phyloP scores from a whole-genome alignment of 2,329 filamentous ascomycete species.

The Neonectria neomacrospora region DNA sequence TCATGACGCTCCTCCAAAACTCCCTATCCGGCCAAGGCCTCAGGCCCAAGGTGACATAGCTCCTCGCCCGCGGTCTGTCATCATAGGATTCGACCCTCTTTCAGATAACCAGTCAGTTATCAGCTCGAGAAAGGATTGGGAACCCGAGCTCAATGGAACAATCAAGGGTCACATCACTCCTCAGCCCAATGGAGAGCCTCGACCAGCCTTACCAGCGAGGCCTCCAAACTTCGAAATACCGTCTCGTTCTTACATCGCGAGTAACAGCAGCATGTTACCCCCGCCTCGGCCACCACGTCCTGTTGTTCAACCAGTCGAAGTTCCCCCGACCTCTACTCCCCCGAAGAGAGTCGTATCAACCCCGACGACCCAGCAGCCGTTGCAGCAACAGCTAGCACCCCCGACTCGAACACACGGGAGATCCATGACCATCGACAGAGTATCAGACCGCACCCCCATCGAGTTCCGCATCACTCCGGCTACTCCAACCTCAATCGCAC shows the following conservation, averaged over 20 bases:
- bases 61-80: constrained; percentile 36
- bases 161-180: constrained; percentile 52
- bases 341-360: constrained; percentile 48
- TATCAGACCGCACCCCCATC: constrained; percentile 39
- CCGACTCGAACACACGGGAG: constrained; percentile 47
- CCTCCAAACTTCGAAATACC: constrained; percentile 50
- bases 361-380: constrained; percentile 43
- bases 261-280: constrained; percentile 37
- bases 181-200: constrained; percentile 56
- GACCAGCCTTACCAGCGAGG: constrained; percentile 62
- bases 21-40: constrained; percentile 63
- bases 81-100: constrained; percentile 60
- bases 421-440: constrained; percentile 52
- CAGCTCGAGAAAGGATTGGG: constrained; percentile 57
- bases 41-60: constrained; percentile 39
- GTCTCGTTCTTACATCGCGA: constrained; percentile 31
- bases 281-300: constrained; percentile 60
- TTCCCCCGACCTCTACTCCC: constrained; percentile 37
- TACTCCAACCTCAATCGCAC: constrained; percentile 24
- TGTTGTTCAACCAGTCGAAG: constrained; percentile 37
- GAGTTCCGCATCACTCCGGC: constrained; percentile 41
- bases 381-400: constrained; percentile 46
- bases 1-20: constrained; percentile 61
- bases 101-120: constrained; percentile 62
- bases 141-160: constrained; percentile 55